Evolutionary conservation across 805 yeast genomes (phyloP).

Genomic region (Ogataea corticis): DNA sequence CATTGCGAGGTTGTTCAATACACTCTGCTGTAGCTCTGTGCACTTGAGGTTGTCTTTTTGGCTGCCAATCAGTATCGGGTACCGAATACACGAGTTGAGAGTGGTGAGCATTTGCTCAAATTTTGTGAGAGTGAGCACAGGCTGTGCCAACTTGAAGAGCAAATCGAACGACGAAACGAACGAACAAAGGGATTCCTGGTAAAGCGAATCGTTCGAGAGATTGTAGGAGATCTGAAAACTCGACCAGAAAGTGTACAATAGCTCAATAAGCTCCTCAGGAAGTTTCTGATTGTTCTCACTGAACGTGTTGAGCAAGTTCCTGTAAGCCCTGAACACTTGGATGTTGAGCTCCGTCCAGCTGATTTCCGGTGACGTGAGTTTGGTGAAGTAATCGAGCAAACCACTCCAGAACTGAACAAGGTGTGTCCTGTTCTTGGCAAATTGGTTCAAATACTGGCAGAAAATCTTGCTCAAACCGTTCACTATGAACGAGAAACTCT

Average conservation of each 20-base stretch:
- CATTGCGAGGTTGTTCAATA: slow-evolving; percentile 48
- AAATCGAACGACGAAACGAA: slow-evolving; percentile 54
- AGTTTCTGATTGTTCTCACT: slow-evolving; percentile 15
- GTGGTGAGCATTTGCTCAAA: slow-evolving; percentile 55
- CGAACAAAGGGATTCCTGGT: slow-evolving; percentile 62
- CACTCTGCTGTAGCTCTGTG: slow-evolving; percentile 63
- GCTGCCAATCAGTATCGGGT: slow-evolving; percentile 67
- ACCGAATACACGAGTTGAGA: slow-evolving; percentile 65
- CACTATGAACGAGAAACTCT: slow-evolving; percentile 60
- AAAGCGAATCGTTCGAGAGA: slow-evolving; percentile 37
- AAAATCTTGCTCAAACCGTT: slow-evolving; percentile 68
- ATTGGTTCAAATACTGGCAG: slow-evolving; percentile 47
- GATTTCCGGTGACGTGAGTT: slow-evolving; percentile 39
- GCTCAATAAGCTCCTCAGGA: slow-evolving; percentile 36
- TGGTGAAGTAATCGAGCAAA: slow-evolving; percentile 49
- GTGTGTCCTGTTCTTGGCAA: slow-evolving; percentile 24
- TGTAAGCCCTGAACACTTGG: slow-evolving; percentile 54
- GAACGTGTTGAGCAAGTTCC: slow-evolving; percentile 45
- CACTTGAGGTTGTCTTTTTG: slow-evolving; percentile 54
- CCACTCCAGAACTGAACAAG: slow-evolving; percentile 52
- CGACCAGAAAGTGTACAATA: slow-evolving; percentile 54
- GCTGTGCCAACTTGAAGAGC: slow-evolving; percentile 41
- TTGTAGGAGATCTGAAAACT: slow-evolving; percentile 45
- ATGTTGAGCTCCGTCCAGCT: slow-evolving; percentile 53
- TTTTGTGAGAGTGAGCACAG: slow-evolving; percentile 35